Percentiles rank a stretch among this genome's conserved stretches.
Evolutionary conservation across 306 rosid genomes (phyloP).

Genomic region (Trifolium repens): DNA sequence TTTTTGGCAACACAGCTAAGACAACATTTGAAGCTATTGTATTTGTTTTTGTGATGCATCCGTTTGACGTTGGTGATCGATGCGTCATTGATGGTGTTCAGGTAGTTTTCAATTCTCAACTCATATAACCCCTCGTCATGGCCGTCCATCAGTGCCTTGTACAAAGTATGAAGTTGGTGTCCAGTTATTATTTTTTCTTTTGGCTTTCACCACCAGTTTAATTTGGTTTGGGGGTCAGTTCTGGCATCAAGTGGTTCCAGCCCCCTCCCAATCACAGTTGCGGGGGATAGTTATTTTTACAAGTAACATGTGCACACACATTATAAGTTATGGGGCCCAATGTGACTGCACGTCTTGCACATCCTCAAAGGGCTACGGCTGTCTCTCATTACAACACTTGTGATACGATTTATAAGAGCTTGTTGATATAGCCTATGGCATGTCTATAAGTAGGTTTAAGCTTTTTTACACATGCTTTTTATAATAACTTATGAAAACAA

Average conservation of each 20-base stretch:
- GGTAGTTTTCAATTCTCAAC: constrained; percentile 53
- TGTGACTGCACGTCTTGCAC: no score
- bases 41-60: constrained; percentile 89
- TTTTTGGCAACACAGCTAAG: constrained; percentile 79
- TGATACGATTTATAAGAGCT: background rate
- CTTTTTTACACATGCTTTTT: background rate
- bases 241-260: no score
- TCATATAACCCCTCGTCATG: background rate
- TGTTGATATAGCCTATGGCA: background rate
- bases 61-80: constrained; percentile 88
- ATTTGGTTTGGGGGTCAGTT: no score
- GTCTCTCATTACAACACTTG: background rate
- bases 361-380: no score
- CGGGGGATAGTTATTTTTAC: no score
- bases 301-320: no score
- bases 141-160: no score
- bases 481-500: background rate
- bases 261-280: no score
- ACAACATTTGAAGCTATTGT: constrained; percentile 86
- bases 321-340: no score
- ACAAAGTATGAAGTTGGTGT: no score
- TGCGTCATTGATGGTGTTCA: constrained; percentile 89
- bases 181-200: no score
- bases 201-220: no score
- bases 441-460: background rate